Conservation (phyloP, 192 early-diverging fungal genomes). For the Coemansia pectinata region DNA sequence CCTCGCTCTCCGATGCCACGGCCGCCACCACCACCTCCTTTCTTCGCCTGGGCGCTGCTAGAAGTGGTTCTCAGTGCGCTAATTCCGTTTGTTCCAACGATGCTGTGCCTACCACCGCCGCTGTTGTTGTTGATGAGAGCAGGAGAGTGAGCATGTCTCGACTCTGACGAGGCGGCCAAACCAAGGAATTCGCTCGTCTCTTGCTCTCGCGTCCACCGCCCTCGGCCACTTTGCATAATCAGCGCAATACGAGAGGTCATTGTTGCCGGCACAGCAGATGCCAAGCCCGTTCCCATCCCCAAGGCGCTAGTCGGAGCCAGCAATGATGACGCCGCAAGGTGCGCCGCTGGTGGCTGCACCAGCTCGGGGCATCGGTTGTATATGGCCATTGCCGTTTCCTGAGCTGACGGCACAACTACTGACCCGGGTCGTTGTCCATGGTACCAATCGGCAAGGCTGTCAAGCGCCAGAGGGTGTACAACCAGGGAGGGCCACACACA, state of each 20-base stretch:
- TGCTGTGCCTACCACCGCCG: not conserved
- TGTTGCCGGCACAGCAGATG: not conserved
- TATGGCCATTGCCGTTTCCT: constrained; percentile 27
- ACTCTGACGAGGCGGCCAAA: not conserved
- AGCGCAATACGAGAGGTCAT: not conserved
- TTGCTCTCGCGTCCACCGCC: not conserved
- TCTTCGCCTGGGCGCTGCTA: not conserved
- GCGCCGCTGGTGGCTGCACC: constrained; percentile 10
- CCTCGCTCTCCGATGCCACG: constrained; percentile 2
- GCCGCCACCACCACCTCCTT: not conserved
- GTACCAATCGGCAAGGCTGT: constrained; percentile 18
- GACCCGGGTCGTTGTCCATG: constrained; percentile 9
- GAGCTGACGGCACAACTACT: constrained; percentile 9
- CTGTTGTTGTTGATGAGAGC: not conserved
- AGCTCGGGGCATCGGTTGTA: constrained; percentile 42
- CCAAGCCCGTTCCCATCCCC: not conserved
- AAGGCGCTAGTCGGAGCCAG: not conserved
- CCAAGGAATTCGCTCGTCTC: not conserved
- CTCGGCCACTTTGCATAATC: not conserved
- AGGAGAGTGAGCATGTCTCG: not conserved
- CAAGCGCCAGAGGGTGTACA: constrained; percentile 44
- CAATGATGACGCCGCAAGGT: not conserved
- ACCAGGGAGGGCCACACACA: constrained; percentile 35
- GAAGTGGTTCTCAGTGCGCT: not conserved
- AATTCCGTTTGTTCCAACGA: not conserved